A percentile compares a stretch with the other conserved stretches of the same genome.
Conservation (phyloP, 2,329 filamentous ascomycete genomes). For the Sporothrix brunneoviolacea region DNA sequence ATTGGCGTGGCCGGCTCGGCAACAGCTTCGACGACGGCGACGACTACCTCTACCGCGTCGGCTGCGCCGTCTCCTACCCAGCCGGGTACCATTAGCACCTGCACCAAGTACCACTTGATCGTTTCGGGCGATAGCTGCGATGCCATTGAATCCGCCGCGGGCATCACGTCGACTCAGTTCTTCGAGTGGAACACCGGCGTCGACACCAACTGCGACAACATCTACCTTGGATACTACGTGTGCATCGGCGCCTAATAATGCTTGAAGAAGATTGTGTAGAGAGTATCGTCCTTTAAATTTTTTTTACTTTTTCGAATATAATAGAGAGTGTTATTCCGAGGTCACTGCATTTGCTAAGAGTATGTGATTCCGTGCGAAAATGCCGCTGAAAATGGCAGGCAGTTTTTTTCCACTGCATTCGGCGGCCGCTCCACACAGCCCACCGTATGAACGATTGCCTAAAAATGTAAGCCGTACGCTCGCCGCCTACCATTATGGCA, state of each 20-base stretch:
- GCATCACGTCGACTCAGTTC: conserved; percentile 10
- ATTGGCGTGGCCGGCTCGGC: background rate
- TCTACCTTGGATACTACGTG: conserved; percentile 7
- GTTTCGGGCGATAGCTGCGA: conserved; percentile 11
- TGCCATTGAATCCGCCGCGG: conserved; percentile 1
- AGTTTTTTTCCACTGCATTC: too few relatives aligned
- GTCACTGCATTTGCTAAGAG: too few relatives aligned
- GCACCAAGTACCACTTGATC: conserved; percentile 12
- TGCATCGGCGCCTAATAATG: conserved; percentile 9
- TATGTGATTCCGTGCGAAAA: too few relatives aligned
- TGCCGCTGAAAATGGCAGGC: too few relatives aligned
- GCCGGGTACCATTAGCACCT: conserved; percentile 9
- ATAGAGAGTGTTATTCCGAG: too few relatives aligned
- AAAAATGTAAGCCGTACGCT: too few relatives aligned
- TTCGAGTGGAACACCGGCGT: conserved; percentile 1
- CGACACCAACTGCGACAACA: conserved; percentile 6
- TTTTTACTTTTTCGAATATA: too few relatives aligned
- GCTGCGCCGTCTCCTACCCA: conserved; percentile 2
- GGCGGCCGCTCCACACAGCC: too few relatives aligned
- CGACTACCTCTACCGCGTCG: background rate
- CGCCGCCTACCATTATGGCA: too few relatives aligned
- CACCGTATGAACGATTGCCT: too few relatives aligned
- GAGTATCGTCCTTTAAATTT: too few relatives aligned
- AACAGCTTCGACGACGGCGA: conserved; percentile 17
- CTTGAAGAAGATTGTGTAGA: too few relatives aligned